phyloP scores from a whole-genome alignment of 2,329 filamentous ascomycete genomes.

The Dendrostoma leiphaemia region DNA sequence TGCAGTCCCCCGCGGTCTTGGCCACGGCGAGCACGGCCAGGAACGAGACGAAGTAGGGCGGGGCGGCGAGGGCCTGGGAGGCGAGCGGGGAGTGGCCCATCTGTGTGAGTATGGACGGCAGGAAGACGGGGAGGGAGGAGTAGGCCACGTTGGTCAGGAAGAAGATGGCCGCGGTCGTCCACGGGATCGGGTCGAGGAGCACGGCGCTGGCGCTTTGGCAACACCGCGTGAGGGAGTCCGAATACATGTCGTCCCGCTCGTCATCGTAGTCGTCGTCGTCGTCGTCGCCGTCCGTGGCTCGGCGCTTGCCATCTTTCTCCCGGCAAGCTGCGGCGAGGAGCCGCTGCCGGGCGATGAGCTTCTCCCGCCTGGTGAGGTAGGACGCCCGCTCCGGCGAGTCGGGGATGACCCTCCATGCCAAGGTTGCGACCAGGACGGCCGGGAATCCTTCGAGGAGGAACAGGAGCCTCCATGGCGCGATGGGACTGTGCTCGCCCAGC shows the following conservation, averaged over 20 bases:
- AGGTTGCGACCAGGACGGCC: slow-evolving; percentile 69
- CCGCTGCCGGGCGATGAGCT: slow-evolving; percentile 68
- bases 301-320: too few species aligned
- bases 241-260: slow-evolving; percentile 39
- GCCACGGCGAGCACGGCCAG: slow-evolving; percentile 69
- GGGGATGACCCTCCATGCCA: slow-evolving; percentile 73
- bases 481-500: slow-evolving; percentile 60
- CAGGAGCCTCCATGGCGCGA: slow-evolving; percentile 81
- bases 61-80: slow-evolving; percentile 76
- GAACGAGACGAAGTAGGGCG: slow-evolving; percentile 79
- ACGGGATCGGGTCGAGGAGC: slow-evolving; percentile 65
- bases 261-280: slow-evolving; percentile 16
- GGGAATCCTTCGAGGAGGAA: slow-evolving; percentile 86
- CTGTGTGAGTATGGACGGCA: slow-evolving; percentile 74
- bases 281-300: slow-evolving; percentile 19
- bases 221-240: slow-evolving; percentile 48
- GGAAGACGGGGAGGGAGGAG: slow-evolving; percentile 81
- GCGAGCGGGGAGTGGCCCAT: slow-evolving; percentile 70
- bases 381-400: slow-evolving; percentile 68
- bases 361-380: slow-evolving; percentile 62
- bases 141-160: slow-evolving; percentile 88
- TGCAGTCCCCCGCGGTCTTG: slow-evolving; percentile 65
- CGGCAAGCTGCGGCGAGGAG: slow-evolving; percentile 44
- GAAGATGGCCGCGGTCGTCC: slow-evolving; percentile 78
- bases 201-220: slow-evolving; percentile 34